Percentiles rank a stretch among this genome's conserved stretches.
phyloP scores from a whole-genome alignment of 305 asterid species.

The Fraxinus paxiana region DNA sequence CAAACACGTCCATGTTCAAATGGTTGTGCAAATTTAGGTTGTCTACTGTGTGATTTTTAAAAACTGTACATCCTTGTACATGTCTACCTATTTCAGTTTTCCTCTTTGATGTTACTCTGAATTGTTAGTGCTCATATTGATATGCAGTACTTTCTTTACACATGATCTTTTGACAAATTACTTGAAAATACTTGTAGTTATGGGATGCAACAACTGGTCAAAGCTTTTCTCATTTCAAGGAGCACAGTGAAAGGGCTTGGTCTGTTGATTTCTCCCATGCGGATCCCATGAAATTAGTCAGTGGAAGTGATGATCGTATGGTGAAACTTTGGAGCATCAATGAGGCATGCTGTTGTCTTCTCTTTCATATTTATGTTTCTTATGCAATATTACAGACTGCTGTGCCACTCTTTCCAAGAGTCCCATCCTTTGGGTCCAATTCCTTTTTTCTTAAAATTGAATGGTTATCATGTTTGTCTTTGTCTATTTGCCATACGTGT shows the following conservation, averaged over 20 bases:
- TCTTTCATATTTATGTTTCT: not conserved
- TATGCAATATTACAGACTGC: not conserved
- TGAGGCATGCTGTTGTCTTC: constrained; percentile 37
- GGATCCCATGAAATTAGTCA: constrained; percentile 74
- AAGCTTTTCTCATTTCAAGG: constrained; percentile 48
- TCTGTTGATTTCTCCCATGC: constrained; percentile 83
- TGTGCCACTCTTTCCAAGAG: not conserved
- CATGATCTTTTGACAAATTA: constrained; percentile 19
- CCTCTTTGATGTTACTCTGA: not conserved
- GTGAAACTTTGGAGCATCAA: constrained; percentile 81
- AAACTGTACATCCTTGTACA: not conserved
- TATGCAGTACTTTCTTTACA: constrained; percentile 7
- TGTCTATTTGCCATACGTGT: not conserved
- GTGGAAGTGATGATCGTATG: constrained; percentile 89
- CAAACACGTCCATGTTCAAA: not conserved
- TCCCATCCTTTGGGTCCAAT: constrained; percentile 3
- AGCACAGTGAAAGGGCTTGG: constrained; percentile 91
- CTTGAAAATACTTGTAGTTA: constrained; percentile 52
- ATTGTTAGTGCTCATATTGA: constrained; percentile 5
- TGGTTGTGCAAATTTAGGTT: not conserved
- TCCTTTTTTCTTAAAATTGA: constrained; percentile 13
- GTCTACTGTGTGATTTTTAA: constrained; percentile 7
- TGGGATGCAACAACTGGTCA: constrained; percentile 95
- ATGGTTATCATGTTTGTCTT: constrained; percentile 9
- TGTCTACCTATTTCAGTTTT: not conserved